Base-by-base conservation (phyloP, 1,139 yeast genomes). In the Candida glucosophila region DNA sequence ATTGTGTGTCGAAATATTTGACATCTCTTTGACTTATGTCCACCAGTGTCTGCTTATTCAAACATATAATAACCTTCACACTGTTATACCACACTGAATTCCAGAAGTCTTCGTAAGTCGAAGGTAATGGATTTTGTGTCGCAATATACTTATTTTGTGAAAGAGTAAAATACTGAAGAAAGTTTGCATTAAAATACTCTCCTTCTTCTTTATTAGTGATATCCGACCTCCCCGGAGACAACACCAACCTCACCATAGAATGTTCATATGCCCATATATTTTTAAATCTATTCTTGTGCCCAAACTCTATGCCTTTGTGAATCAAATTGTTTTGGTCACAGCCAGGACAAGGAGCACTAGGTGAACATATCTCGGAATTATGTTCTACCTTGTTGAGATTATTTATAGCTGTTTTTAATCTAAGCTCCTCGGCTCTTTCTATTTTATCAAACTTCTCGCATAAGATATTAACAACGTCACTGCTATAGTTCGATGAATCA, bases 1-100 rank as follows among this genome's bases (percentile, higher is more conserved):
- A n/a, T n/a, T n/a, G n/a, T 19, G 35, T 32, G 25, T 41, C 45
- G 24, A 46, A 51, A 25, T 52, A 53, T 23, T 41, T 42, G 13
- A 25, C 14, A 12, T 28, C 32, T n/a, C n/a, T n/a, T n/a, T n/a
- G n/a, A n/a, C n/a, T n/a, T n/a, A n/a, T n/a, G n/a, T n/a, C n/a
- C n/a, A n/a, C n/a, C 19, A 28, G 30, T 10, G 28, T 29, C 13
- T 33, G 29, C 19, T 26, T 31, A 24, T 88, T 82, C 29, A 83
- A 59, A 46, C 88, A 80, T 12, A 85, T 59, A 28, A 83, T 76
- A 5, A 80, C 60, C 14, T 77, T 73, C 7, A 75, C 69, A 2
- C 67, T 52, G 34, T 80, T 72, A 24, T 71, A 62, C 63, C 76
- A 66, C 0, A 61, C 38, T 4, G 52, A 49, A 26, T 51, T 47